Base-by-base conservation (phyloP, 768 basidiomycete genomes). In the Mycena crocata region DNA sequence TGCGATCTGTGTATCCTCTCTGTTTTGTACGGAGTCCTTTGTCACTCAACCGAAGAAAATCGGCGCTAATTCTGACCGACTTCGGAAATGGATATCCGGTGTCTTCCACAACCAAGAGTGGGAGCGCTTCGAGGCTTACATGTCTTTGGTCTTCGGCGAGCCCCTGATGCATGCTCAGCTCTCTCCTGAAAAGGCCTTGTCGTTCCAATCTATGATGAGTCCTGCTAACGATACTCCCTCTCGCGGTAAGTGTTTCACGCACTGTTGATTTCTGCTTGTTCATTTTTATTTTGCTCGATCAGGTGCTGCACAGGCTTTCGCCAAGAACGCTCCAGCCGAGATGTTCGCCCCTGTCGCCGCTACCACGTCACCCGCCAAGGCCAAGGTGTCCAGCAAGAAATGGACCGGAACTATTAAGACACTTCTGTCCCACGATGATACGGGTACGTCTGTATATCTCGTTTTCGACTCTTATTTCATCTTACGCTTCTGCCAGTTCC, bases 121-220 rank as follows among this genome's bases (percentile, higher is more conserved):
- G 34, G 51, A 54, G 35, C 34, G 51, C 5, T 26, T 37, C 7
- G 51, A 54, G 24, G n/a, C 51, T 2, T 1, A 37, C 2, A 34
- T 54, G 23, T 54, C 34, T 24, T 24, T 54, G 3, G 34, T 37
- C 0, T 54, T 54, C 13, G 51, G 51, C 4, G 32, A 54, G 34
- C 5, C 19, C 0, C 0, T 54, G 17, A 21, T 54, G 12, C 39
- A 39, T 23, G 35, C 34, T 23, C 51, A 54, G 34, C 23, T 54
- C n/a, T 8, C 6, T 1, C 14, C 26, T n/a, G n/a, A 50, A 19
- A 50, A 50, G 17, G 24, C 58, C 2, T 0, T 60, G 3, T 30
- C 58, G 0, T 60, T 60, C 17, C 58, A 50, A 9, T 50, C 48
- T 15, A 50, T 60, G 58, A 40, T 60, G 0, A 50, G 39, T 24